Conservation (phyloP, 139 green algal genomes). For the Auxenochlorella protothecoides region DNA sequence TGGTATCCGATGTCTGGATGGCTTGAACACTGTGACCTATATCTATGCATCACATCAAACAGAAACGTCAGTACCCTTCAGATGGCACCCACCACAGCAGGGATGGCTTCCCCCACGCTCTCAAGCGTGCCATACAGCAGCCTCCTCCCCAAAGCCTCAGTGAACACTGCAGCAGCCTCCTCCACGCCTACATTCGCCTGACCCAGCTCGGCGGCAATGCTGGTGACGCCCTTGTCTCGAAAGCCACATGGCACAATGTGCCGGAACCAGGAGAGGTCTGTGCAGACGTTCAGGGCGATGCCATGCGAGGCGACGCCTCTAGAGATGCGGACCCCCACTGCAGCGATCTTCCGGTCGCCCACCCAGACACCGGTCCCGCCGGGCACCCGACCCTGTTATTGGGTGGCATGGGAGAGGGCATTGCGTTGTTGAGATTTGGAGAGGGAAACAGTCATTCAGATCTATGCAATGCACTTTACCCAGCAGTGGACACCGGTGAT, state of each 20-base stretch:
- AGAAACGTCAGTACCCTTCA: too few relatives aligned
- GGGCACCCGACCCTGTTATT: constrained; percentile 31
- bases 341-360: constrained; percentile 75
- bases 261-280: constrained; percentile 58
- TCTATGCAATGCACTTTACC: too few relatives aligned
- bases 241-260: constrained; percentile 75
- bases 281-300: constrained; percentile 76
- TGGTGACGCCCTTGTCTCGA: constrained; percentile 25
- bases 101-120: background rate
- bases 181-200: too few relatives aligned
- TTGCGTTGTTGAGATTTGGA: background rate
- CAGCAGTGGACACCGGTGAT: background rate
- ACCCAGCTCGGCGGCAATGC: background rate
- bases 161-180: constrained; percentile 1
- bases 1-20: too few relatives aligned
- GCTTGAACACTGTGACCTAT: too few relatives aligned
- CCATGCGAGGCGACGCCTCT: constrained; percentile 79
- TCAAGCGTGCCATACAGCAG: background rate
- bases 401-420: background rate
- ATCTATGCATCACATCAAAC: too few relatives aligned
- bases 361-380: constrained; percentile 80
- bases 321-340: constrained; percentile 81
- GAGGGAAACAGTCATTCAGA: too few relatives aligned
- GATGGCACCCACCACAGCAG: too few relatives aligned
- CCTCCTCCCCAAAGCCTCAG: background rate